Base-by-base conservation (phyloP, 257 asterid species). In the Euphrasia confusa region DNA sequence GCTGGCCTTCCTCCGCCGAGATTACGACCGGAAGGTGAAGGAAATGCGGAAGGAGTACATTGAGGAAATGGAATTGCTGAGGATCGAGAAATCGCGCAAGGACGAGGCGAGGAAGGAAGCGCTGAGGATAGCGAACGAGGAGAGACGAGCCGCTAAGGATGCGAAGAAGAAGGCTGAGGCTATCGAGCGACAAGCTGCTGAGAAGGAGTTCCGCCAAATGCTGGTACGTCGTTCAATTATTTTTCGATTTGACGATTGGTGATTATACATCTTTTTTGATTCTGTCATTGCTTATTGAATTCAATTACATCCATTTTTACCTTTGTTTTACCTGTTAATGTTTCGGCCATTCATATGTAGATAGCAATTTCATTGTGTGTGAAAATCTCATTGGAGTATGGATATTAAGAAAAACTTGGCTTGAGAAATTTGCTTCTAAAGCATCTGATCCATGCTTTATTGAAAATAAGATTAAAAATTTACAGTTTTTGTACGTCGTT, bases 131-230 rank as follows among this genome's bases (percentile, higher is more conserved):
- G 52, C 64, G 7, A 59, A 59, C 52, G 50, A 15, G 64, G 64
- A 59, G 64, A 59, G 52, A 28, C 15, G 42, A 39, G 64, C 52
- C 17, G 64, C 64, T 12, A 59, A 59, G 52, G 64, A 35, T 10
- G 64, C 49, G 49, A 59, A 59, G 64, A 59, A 59, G 52, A 59
- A 59, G 33, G 64, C 64, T 9, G 64, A 59, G 64, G 64, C 64
- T 2, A 59, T 59, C 5, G 64, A 59, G 52, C 40, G 64, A 18
- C 64, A 39, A n/a, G 64, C 64, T 37, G 64, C 64, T 39, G 32
- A 59, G 52, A 49, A 59, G 10, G 52, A 59, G 33, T 59, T 59
- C 64, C 64, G 64, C 33, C 33, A 35, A 4, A 15, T 39, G 64
- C 3, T 59, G 64, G 64, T 59, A 59, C 42, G 64, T 4, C 40